Conservation (phyloP, 2,329 filamentous ascomycete genomes). For the Zelopaecilomyces penicillatus region DNA sequence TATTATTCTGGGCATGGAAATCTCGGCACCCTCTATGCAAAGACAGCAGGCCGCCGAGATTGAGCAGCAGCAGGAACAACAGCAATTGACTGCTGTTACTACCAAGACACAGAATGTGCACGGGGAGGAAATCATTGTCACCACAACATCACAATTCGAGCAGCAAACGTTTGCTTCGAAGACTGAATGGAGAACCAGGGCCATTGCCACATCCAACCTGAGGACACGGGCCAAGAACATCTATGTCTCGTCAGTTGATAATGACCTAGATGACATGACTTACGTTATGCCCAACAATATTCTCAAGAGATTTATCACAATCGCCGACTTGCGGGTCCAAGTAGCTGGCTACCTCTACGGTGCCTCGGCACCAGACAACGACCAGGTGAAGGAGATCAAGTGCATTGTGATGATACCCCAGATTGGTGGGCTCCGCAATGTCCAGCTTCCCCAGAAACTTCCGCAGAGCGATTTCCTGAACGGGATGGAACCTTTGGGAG, state of each 20-base stretch:
- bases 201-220: slow-evolving; percentile 92
- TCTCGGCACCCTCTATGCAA: slow-evolving; percentile 95
- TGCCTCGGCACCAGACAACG: slow-evolving; percentile 83
- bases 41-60: slow-evolving; percentile 98
- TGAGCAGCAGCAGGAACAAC: slow-evolving; percentile 95
- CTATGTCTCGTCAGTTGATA: slow-evolving; percentile 94
- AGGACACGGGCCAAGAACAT: slow-evolving; percentile 95
- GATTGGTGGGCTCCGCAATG: slow-evolving; percentile 84
- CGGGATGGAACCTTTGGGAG: slow-evolving; percentile 78
- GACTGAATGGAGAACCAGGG: slow-evolving; percentile 95
- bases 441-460: slow-evolving; percentile 81
- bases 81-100: slow-evolving; percentile 91
- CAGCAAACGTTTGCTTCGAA: slow-evolving; percentile 97
- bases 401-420: slow-evolving; percentile 98
- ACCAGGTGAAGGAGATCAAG: slow-evolving; percentile 92
- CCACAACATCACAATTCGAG: slow-evolving; percentile 95
- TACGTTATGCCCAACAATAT: slow-evolving; percentile 99
- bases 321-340: slow-evolving; percentile 91
- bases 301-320: slow-evolving; percentile 94
- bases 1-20: slow-evolving; percentile 99
- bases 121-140: slow-evolving; percentile 96
- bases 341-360: slow-evolving; percentile 95
- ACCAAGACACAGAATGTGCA: slow-evolving; percentile 97
- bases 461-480: slow-evolving; percentile 88
- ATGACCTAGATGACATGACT: slow-evolving; percentile 81